Conservation (phyloP, 1,139 yeast genomes). For the Trichomonascaceae sp. region DNA sequence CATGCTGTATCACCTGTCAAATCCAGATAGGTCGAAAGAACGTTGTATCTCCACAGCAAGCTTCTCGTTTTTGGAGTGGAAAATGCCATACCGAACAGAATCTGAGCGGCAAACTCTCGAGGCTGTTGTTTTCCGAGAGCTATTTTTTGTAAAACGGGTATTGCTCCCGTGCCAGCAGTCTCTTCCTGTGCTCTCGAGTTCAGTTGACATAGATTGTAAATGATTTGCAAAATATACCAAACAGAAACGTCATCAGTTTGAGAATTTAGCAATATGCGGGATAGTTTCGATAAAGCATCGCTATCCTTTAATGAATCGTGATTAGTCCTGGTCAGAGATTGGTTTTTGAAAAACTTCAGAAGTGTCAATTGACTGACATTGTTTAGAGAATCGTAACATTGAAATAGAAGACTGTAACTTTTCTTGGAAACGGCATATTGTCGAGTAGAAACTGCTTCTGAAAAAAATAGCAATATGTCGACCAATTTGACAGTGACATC, state of each 20-base stretch:
- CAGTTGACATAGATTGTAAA: constrained; percentile 51
- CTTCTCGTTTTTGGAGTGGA: constrained; percentile 40
- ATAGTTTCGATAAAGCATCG: constrained; percentile 15
- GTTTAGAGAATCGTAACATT: constrained; percentile 16
- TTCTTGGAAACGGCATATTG: neutral
- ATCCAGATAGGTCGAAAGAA: constrained; percentile 43
- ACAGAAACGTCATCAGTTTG: constrained; percentile 19
- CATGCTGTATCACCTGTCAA: constrained; percentile 57
- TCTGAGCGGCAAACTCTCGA: constrained; percentile 56
- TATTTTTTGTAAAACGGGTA: constrained; percentile 46
- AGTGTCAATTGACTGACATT: constrained; percentile 20
- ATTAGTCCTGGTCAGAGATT: constrained; percentile 24
- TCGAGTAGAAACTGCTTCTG: neutral
- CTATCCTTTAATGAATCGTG: constrained; percentile 1
- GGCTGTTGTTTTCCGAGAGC: constrained; percentile 46
- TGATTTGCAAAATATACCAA: constrained; percentile 31
- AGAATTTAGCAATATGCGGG: constrained; percentile 23
- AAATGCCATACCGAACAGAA: constrained; percentile 57
- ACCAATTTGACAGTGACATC: constrained; percentile 6
- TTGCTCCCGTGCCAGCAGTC: constrained; percentile 47
- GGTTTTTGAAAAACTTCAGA: constrained; percentile 29
- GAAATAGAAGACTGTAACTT: neutral
- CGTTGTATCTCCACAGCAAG: constrained; percentile 37
- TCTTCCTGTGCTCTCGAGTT: constrained; percentile 49
- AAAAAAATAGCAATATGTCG: constrained; percentile 16